phyloP scores from a whole-genome alignment of 441 rosid genomes.

The Bruguiera hainesii region DNA sequence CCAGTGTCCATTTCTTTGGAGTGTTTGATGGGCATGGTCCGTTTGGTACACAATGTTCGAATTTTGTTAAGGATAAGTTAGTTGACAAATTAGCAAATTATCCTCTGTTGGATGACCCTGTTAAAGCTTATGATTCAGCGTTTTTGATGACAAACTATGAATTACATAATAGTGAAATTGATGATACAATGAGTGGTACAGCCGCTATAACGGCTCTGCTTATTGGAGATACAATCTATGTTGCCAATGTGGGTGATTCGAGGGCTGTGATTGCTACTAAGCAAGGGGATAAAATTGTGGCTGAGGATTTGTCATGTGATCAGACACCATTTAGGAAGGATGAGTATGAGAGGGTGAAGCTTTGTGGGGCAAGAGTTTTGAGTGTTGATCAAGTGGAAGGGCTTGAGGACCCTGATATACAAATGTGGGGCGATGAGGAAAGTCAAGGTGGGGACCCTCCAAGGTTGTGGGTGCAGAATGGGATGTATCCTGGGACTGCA shows the following conservation, averaged over 20 bases:
- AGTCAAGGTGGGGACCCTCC: conserved; percentile 90
- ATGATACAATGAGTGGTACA: conserved; percentile 93
- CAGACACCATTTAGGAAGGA: conserved; percentile 96
- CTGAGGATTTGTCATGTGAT: conserved; percentile 81
- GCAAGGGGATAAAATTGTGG: conserved; percentile 50
- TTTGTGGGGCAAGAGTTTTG: conserved; percentile 85
- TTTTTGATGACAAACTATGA: conserved; percentile 56
- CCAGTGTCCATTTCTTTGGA: conserved; percentile 88
- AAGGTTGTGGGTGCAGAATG: conserved; percentile 91
- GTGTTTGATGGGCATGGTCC: conserved; percentile 94
- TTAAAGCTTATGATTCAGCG: conserved; percentile 65
- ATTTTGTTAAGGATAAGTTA: conserved; percentile 69
- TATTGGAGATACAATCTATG: conserved; percentile 67
- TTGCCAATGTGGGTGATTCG: conserved; percentile 93
- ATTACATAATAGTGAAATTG: conserved; percentile 68
- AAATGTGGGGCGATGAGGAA: conserved; percentile 85
- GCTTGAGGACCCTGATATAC: conserved; percentile 71
- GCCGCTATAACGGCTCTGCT: conserved; percentile 92
- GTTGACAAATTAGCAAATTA: conserved; percentile 67
- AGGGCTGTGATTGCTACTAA: conserved; percentile 83
- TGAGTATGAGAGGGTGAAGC: conserved; percentile 87
- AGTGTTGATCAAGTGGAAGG: conserved; percentile 92
- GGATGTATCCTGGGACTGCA: conserved; percentile 90
- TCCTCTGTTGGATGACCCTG: conserved; percentile 59
- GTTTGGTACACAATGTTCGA: conserved; percentile 73